A percentile compares a stretch with the other conserved stretches of the same genome.
These are phyloP conservation scores for Helicocarpus griseus DNA, from an alignment of 2,329 filamentous ascomycete species.

Conservation along the genomic window DNA sequence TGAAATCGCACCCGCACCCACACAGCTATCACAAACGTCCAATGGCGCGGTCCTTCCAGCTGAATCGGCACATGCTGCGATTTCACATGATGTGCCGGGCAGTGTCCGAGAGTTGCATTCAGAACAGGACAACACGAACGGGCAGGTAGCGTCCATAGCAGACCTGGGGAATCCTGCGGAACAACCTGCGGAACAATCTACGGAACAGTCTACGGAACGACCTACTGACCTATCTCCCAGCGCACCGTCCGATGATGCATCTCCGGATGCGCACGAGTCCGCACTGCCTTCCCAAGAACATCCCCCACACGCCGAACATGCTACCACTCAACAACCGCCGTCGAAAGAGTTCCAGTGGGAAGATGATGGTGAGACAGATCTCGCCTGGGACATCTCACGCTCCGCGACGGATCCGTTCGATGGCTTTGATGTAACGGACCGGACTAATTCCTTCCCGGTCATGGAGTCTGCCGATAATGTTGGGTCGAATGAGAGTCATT, in stretches of 20 bases:
- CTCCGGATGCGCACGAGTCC: neutral
- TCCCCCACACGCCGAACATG: neutral
- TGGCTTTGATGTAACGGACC: constrained; percentile 7
- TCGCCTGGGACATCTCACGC: neutral
- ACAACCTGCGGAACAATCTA: neutral
- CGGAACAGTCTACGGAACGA: neutral
- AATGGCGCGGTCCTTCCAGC: neutral
- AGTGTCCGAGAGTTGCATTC: neutral
- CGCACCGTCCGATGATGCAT: neutral
- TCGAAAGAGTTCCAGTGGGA: neutral
- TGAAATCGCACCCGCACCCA: neutral
- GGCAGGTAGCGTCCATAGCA: neutral
- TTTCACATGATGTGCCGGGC: neutral
- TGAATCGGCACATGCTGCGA: neutral
- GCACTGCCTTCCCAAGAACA: neutral
- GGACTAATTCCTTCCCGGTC: constrained; percentile 14
- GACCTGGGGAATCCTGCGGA: neutral
- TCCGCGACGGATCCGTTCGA: constrained; percentile 9
- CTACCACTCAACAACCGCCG: neutral
- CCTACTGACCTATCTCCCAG: neutral
- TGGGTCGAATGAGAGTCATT: neutral
- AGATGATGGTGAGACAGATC: neutral
- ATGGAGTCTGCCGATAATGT: neutral
- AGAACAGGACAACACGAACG: neutral
- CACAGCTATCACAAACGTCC: neutral